phyloP scores from a whole-genome alignment of 352 stramenopile genomes.

The Blastocystis sp. region DNA sequence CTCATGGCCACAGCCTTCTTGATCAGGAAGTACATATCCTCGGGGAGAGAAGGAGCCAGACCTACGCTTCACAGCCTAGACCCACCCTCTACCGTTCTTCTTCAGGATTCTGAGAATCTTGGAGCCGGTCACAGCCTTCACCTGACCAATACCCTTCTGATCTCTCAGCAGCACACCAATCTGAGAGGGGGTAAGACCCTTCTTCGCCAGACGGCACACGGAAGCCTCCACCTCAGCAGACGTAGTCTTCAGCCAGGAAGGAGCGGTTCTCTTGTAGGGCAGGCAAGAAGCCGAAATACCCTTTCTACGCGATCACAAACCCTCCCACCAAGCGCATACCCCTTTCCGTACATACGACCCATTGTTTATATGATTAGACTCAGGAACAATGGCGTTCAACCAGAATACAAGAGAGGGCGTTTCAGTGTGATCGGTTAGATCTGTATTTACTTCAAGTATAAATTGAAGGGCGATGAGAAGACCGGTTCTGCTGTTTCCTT shows the following conservation, averaged over 20 bases:
- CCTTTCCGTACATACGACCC: conserved; percentile 70
- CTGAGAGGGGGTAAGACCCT: conserved; percentile 91
- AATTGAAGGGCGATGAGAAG: no score
- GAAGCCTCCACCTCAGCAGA: no score
- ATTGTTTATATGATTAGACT: conserved; percentile 59
- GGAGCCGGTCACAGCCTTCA: conserved; percentile 88
- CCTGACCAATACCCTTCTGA: conserved; percentile 75
- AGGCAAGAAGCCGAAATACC: no score
- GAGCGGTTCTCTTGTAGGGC: no score
- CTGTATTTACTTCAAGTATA: neutral
- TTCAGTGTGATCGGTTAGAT: conserved; percentile 10
- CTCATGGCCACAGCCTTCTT: no score
- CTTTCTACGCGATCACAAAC: conserved; percentile 42
- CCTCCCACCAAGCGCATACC: conserved; percentile 24
- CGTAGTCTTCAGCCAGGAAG: no score
- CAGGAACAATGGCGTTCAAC: conserved; percentile 43
- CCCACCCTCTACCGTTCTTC: conserved; percentile 86
- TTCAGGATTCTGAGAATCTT: conserved; percentile 99
- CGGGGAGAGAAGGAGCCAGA: conserved; percentile 74
- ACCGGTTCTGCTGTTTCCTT: no score
- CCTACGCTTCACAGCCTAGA: conserved; percentile 96
- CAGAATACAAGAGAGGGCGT: conserved; percentile 21
- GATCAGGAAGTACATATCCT: no score
- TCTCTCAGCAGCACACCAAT: conserved; percentile 99
- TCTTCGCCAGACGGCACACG: conserved; percentile 71